These are phyloP conservation scores for Anacardium occidentale DNA, from an alignment of 345 rosid genomes.

Conservation along the genomic window DNA sequence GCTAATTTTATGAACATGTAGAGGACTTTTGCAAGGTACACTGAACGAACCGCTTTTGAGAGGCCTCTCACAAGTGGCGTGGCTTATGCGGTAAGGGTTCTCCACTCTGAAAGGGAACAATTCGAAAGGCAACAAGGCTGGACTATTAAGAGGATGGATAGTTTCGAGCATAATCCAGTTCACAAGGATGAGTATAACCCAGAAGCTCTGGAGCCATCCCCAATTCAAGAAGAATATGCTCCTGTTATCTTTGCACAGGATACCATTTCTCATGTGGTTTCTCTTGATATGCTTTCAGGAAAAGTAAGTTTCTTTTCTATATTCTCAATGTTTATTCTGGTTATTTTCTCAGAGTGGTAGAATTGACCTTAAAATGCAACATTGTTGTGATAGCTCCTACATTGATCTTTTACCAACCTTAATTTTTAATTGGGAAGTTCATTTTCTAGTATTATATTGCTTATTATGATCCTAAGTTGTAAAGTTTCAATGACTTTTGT, in stretches of 20 bases:
- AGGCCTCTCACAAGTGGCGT: constrained; percentile 98
- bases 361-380: constrained; percentile 2
- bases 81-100: constrained; percentile 93
- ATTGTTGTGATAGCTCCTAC: not conserved
- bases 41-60: constrained; percentile 95
- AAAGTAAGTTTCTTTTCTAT: constrained; percentile 49
- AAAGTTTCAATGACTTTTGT: constrained; percentile 15
- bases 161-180: constrained; percentile 68
- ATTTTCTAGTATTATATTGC: not conserved
- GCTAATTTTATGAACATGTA: constrained; percentile 42
- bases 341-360: not conserved
- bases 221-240: constrained; percentile 87
- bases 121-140: constrained; percentile 94
- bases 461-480: constrained; percentile 3
- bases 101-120: constrained; percentile 81
- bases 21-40: constrained; percentile 88
- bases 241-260: constrained; percentile 99
- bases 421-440: not conserved
- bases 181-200: constrained; percentile 69
- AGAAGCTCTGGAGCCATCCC: constrained; percentile 68
- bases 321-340: constrained; percentile 9
- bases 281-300: constrained; percentile 94
- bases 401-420: not conserved
- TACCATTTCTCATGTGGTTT: constrained; percentile 80
- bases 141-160: constrained; percentile 85